phyloP scores from a whole-genome alignment of 2,329 filamentous ascomycete species.

The Penicillium sp. region DNA sequence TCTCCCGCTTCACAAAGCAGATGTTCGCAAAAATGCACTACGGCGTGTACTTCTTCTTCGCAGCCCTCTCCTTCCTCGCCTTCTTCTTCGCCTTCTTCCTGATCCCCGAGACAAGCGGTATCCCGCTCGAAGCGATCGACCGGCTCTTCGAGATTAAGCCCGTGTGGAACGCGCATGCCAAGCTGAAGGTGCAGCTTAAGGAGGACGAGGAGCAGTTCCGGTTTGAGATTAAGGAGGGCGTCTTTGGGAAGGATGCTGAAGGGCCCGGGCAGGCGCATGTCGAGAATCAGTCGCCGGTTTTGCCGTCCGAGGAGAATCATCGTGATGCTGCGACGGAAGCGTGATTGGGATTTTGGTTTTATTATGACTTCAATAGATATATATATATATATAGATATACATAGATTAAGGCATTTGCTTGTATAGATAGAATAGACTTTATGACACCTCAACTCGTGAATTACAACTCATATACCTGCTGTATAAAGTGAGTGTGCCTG shows the following conservation, averaged over 20 bases:
- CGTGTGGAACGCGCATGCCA: conserved; percentile 41
- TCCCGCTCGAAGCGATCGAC: conserved; percentile 65
- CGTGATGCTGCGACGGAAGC: background rate
- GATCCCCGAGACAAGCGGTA: conserved; percentile 68
- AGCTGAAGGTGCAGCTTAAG: conserved; percentile 38
- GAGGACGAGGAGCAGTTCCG: conserved; percentile 44
- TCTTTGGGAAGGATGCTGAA: conserved; percentile 23
- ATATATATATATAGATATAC: background rate
- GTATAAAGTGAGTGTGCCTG: too few relatives aligned
- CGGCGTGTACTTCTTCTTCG: conserved; percentile 73
- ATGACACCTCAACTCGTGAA: too few relatives aligned
- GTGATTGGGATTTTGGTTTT: too few relatives aligned
- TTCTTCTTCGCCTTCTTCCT: conserved; percentile 66
- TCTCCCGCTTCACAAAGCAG: conserved; percentile 45
- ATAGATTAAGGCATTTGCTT: too few relatives aligned
- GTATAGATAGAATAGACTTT: too few relatives aligned
- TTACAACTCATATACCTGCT: too few relatives aligned
- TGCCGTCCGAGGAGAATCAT: background rate
- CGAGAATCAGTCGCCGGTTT: conserved; percentile 2
- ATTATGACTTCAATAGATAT: too few relatives aligned
- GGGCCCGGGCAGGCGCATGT: conserved; percentile 15
- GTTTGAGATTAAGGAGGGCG: conserved; percentile 32
- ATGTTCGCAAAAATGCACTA: conserved; percentile 54
- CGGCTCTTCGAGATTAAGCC: conserved; percentile 58
- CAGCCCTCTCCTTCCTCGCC: conserved; percentile 63